Base-by-base conservation (phyloP, 2,329 filamentous ascomycete genomes). In the Fusarium papillatum region DNA sequence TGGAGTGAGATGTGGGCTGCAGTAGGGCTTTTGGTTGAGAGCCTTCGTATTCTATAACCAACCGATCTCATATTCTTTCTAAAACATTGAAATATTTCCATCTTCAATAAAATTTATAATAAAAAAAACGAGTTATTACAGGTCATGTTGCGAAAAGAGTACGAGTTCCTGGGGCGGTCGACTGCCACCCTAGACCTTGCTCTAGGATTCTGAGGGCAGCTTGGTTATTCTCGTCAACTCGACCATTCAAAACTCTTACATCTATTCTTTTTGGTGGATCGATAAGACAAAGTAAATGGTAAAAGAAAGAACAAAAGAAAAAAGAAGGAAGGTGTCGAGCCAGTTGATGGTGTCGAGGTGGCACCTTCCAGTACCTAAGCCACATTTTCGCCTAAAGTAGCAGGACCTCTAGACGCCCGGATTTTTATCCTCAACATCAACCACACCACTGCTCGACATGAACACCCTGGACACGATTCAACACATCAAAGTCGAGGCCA, bases 391-490 rank as follows among this genome's bases (percentile, higher is more conserved):
- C 13, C 29, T 22, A 5, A 36, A 7, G 22, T 16, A n/a, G 11
- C n/a, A 34, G 16, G 13, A 41, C 31, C 22, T 17, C 11, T 2
- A 26, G 7, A 11, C 3, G 4, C 14, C 24, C 7, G 7, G 11
- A 19, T 6, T 43, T n/a, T 43, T 19, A 17, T 7, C n/a, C 11
- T 22, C 31, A 34, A 36, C 57, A 39, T 78, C 48, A 80, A 38
- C 68, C 46, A 73, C 85, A 87, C 84, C 85, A 86, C 78, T 82
- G 83, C 71, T 87, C 82, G 17, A 88, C 80, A 46, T 79, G 74
- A 1, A 84, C 82, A 7, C 74, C 81, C 19, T 80, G 57, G 4
- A 88, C 75, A 46, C 76, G 70, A 7, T 84, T 79, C 10, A 88
- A 70, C 0, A 88, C 74, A 4, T 65, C 76, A 73, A 86, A 86